Base-by-base conservation (phyloP, 176 grass and related monocot genomes). In the Carex littledalei region DNA sequence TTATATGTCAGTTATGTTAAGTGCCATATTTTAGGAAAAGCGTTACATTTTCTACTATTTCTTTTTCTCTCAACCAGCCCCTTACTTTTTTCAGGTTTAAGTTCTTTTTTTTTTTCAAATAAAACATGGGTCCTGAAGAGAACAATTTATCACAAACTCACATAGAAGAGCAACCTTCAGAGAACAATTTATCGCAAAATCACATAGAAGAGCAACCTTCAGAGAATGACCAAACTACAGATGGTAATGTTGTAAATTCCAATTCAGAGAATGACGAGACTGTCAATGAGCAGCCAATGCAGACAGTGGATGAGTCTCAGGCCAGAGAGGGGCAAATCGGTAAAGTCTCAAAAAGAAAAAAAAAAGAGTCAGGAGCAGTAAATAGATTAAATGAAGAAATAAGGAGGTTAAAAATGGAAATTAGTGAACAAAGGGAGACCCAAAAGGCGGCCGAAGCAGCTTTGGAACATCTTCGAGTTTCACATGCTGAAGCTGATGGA, bases 361-460 rank as follows among this genome's bases (percentile, higher is more conserved):
- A 39, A 39, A 39, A 6, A 39, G 81, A 54, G 17, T 88, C 87
- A 50, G 92, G 86, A 69, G 56, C 85, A 52, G 85, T 91, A 43
- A 91, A 70, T 87, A 76, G 53, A 58, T 78, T 94, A 81, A 82
- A 80, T 86, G 88, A 95, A 76, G 88, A 95, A 78, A 86, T 99
- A 14, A 84, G 87, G 79, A 88, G 59, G 80, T 86, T 99, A 72
- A 67, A 73, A 52, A 89, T 81, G 87, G 90, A 95, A 83, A 90
- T 84, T 80, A 86, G 75, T 57, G 90, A 91, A 86, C 91, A 95
- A 76, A 93, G 82, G 64, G 88, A 90, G 86, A 95, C 90, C 24
- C 96, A 93, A 82, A 90, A 91, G 83, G 96, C 92, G 9, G 86
- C 88, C 6, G 88, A 99, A 50, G 82, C 78, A 62, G 96, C 93